Conservation (phyloP, 441 rosid species). For the Gossypium schwendimanii region DNA sequence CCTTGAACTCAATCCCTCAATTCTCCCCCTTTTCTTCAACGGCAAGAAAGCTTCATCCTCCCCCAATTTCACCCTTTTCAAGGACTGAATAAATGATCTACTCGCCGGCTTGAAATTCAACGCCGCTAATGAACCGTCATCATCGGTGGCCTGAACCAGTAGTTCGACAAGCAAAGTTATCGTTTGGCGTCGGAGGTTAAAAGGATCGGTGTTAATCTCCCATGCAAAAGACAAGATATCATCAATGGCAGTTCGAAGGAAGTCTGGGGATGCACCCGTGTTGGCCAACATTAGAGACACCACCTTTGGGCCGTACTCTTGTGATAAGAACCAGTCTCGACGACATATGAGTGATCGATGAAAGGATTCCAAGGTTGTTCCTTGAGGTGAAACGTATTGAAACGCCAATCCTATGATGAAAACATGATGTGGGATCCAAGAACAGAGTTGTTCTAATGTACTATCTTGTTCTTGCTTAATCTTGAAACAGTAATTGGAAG, state of each 20-base stretch:
- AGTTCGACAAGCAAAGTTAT: not conserved
- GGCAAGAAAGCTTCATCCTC: not conserved
- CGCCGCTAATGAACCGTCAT: not conserved
- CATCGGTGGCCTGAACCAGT: not conserved
- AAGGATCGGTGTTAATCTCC: not conserved
- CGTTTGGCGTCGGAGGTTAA: not conserved
- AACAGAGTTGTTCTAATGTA: not conserved
- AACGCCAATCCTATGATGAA: not conserved
- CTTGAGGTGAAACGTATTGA: not conserved
- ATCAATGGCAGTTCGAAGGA: not conserved
- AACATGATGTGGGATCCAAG: not conserved
- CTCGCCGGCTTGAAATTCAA: conserved; percentile 16
- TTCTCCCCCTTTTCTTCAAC: not conserved
- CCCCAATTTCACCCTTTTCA: conserved; percentile 13
- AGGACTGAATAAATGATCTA: conserved; percentile 4
- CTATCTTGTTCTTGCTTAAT: not conserved
- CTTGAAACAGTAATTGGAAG: not conserved
- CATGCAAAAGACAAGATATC: conserved; percentile 15
- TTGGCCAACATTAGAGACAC: not conserved
- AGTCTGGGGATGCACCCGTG: conserved; percentile 6
- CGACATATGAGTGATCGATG: not conserved
- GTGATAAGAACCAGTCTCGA: not conserved
- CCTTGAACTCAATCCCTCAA: not conserved
- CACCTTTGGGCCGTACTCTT: not conserved
- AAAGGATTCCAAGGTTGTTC: not conserved